Conservation (phyloP, 75 land plant species). For the Cryptomeria japonica region DNA sequence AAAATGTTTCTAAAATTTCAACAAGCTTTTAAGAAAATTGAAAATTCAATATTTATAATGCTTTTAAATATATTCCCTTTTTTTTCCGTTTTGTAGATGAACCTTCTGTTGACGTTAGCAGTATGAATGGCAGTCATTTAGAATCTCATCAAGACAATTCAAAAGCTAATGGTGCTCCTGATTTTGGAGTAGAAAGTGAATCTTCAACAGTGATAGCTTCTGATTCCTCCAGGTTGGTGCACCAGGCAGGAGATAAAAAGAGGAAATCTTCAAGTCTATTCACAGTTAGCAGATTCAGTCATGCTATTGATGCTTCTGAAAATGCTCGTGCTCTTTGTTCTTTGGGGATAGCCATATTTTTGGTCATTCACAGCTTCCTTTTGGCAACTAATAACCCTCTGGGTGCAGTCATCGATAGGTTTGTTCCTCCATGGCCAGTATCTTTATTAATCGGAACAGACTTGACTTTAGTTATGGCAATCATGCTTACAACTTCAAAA, state of each 20-base stretch:
- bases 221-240: neutral
- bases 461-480: conserved; percentile 9
- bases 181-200: neutral
- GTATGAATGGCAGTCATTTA: conserved; percentile 1
- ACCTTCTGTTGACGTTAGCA: neutral
- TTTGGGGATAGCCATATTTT: neutral
- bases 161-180: neutral
- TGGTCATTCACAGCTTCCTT: neutral
- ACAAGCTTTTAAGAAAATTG: neutral
- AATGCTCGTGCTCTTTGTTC: conserved; percentile 2
- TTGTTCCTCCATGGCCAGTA: conserved; percentile 13
- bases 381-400: conserved; percentile 1
- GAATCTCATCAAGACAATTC: neutral
- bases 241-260: neutral
- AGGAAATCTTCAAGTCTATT: neutral
- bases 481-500: neutral
- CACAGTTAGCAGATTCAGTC: neutral
- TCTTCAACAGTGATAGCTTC: neutral
- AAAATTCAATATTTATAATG: neutral
- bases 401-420: neutral
- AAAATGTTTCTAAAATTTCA: neutral
- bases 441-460: neutral
- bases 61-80: neutral
- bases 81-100: conserved; percentile 8
- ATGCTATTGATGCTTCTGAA: conserved; percentile 16